These are phyloP conservation scores for Globisporangium iwayamae DNA, from an alignment of 352 stramenopile species.

Conservation along the genomic window DNA sequence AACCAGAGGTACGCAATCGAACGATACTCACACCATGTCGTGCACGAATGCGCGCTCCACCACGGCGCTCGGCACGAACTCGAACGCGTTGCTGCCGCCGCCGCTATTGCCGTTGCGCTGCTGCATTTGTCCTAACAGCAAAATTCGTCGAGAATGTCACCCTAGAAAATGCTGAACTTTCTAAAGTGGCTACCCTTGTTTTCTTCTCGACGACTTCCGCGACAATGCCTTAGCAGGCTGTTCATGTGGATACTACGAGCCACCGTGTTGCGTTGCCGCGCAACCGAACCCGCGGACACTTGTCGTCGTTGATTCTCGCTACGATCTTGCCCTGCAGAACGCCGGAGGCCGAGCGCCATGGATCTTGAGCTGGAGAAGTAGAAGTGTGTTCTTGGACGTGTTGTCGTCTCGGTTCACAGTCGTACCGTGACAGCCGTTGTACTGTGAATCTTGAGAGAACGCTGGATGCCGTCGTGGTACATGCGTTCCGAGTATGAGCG, in stretches of 20 bases:
- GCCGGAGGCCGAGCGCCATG: background rate
- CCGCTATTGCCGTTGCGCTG: background rate
- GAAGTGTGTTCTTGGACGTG: background rate
- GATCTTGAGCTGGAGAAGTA: constrained; percentile 10
- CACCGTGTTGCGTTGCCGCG: background rate
- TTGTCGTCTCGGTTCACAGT: no score
- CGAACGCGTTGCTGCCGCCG: constrained; percentile 13
- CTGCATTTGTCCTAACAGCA: background rate
- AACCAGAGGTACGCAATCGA: background rate
- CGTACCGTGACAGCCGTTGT: no score
- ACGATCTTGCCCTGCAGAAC: constrained; percentile 3
- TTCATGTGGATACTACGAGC: constrained; percentile 9
- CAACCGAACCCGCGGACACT: constrained; percentile 8
- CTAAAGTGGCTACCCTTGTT: background rate
- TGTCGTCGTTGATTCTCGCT: constrained; percentile 12
- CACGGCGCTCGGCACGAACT: constrained; percentile 43
- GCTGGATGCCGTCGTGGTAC: no score
- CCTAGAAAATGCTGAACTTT: background rate
- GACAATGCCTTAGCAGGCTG: constrained; percentile 9
- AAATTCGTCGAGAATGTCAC: background rate
- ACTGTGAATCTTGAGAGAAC: no score
- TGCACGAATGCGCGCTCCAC: constrained; percentile 43
- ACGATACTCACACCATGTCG: constrained; percentile 45
- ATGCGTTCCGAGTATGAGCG: no score
- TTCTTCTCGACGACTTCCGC: background rate